Conservation (phyloP, 768 basidiomycete species). For the Hysterangium stoloniferum region DNA sequence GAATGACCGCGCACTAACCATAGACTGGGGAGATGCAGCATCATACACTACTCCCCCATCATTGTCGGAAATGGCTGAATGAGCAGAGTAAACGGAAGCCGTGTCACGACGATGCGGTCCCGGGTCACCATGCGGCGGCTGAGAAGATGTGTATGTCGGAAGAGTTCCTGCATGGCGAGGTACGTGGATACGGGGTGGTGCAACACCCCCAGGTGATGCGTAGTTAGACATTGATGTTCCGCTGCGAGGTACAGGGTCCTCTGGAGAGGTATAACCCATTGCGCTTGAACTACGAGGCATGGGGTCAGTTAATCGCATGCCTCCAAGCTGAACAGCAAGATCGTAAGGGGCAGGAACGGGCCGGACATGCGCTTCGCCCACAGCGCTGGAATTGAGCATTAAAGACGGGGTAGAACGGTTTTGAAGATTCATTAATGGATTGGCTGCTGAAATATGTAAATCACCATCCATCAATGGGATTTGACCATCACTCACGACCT, state of each 20-base stretch:
- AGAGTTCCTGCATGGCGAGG: constrained; percentile 38
- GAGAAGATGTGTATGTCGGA: constrained; percentile 22
- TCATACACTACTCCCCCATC: constrained; percentile 23
- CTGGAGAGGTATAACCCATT: constrained; percentile 17
- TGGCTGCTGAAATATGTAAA: constrained; percentile 12
- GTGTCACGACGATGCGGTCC: constrained; percentile 14
- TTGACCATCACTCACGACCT: constrained; percentile 1
- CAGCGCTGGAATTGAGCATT: constrained; percentile 30
- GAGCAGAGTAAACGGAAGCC: constrained; percentile 18
- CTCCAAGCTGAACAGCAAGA: constrained; percentile 38
- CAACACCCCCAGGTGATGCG: constrained; percentile 22
- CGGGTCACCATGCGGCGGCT: constrained; percentile 13
- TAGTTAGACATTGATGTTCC: constrained; percentile 52
- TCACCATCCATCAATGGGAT: not conserved
- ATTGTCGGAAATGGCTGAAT: constrained; percentile 15
- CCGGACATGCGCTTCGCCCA: constrained; percentile 22
- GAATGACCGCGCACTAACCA: constrained; percentile 30
- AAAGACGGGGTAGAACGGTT: constrained; percentile 44
- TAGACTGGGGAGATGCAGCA: constrained; percentile 25
- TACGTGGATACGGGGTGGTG: constrained; percentile 20
- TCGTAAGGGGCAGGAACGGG: constrained; percentile 34
- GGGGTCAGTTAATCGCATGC: constrained; percentile 44
- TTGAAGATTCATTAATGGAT: constrained; percentile 33
- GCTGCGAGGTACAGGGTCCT: constrained; percentile 46
- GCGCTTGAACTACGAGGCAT: constrained; percentile 25